phyloP scores from a whole-genome alignment of 805 yeast genomes.

The Hanseniaspora guilliermondii region DNA sequence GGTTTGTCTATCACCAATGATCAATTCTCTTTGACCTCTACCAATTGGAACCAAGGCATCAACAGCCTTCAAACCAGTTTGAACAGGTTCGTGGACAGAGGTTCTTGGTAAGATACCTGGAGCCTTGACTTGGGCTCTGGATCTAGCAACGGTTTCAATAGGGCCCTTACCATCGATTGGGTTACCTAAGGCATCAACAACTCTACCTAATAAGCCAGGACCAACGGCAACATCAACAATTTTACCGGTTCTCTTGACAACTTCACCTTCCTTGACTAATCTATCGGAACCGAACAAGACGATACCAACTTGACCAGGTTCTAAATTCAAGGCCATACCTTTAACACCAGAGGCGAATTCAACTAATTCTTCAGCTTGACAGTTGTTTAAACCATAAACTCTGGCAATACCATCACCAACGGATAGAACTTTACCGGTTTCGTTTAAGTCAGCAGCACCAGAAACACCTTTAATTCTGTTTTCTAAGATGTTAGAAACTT shows the following conservation, averaged over 20 bases:
- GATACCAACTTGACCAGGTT: conserved; percentile 99
- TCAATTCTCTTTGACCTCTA: conserved; percentile 99
- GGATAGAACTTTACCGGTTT: conserved; percentile 97
- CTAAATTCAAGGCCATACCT: conserved; percentile 99
- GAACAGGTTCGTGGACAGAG: conserved; percentile 98
- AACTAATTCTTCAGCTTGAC: conserved; percentile 99
- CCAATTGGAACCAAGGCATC: conserved; percentile 99
- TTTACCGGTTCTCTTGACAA: conserved; percentile 98
- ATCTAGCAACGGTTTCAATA: conserved; percentile 64
- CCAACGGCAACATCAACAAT: conserved; percentile 99
- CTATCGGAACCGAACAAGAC: conserved; percentile 99
- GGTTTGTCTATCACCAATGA: conserved; percentile 99
- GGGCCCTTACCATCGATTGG: conserved; percentile 99
- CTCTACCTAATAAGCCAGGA: conserved; percentile 96
- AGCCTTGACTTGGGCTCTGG: conserved; percentile 98
- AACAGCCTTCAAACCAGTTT: conserved; percentile 98
- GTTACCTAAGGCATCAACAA: conserved; percentile 97
- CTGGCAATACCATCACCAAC: conserved; percentile 99
- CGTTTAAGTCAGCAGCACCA: conserved; percentile 93
- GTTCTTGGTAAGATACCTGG: conserved; percentile 99
- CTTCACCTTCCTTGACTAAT: conserved; percentile 97
- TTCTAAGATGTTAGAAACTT: conserved; percentile 96
- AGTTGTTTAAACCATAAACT: conserved; percentile 98
- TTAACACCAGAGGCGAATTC: conserved; percentile 98
- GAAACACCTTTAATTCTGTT: conserved; percentile 99